These are phyloP conservation scores for Ceratobasidium sp. DNA, from an alignment of 1,284 basidiomycete genomes.

Conservation along the genomic window DNA sequence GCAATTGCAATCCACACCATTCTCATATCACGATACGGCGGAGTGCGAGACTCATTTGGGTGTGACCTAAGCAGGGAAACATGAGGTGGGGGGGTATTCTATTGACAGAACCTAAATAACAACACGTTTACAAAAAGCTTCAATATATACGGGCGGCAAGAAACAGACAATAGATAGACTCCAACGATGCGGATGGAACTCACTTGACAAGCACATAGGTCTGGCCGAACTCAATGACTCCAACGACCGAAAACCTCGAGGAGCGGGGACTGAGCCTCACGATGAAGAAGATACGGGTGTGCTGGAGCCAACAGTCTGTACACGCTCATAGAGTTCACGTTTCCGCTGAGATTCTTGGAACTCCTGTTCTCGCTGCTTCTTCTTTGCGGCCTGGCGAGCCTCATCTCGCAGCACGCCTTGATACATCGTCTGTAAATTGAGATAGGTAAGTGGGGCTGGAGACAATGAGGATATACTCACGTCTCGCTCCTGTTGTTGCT, in stretches of 20 bases:
- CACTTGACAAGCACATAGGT: background rate
- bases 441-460: slow-evolving; percentile 31
- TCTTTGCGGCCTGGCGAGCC: slow-evolving; percentile 80
- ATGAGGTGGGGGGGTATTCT: slow-evolving; percentile 21
- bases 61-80: background rate
- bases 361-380: slow-evolving; percentile 61
- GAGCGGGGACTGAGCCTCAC: background rate
- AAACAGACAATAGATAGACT: background rate
- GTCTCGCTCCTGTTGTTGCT: slow-evolving; percentile 88
- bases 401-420: slow-evolving; percentile 90
- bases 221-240: background rate
- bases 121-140: slow-evolving; percentile 25
- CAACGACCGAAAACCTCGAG: background rate
- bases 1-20: slow-evolving; percentile 13
- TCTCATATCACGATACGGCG: background rate
- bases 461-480: slow-evolving; percentile 61
- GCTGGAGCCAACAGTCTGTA: slow-evolving; percentile 65
- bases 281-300: slow-evolving; percentile 2
- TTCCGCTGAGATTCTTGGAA: slow-evolving; percentile 66
- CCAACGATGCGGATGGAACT: slow-evolving; percentile 19
- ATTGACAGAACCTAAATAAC: slow-evolving; percentile 21
- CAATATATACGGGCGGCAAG: background rate
- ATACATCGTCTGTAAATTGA: slow-evolving; percentile 80
- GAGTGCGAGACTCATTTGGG: no score
- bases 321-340: slow-evolving; percentile 74